These are phyloP conservation scores for Prunella vulgaris DNA, from an alignment of 257 asterid genomes.

Conservation along the genomic window DNA sequence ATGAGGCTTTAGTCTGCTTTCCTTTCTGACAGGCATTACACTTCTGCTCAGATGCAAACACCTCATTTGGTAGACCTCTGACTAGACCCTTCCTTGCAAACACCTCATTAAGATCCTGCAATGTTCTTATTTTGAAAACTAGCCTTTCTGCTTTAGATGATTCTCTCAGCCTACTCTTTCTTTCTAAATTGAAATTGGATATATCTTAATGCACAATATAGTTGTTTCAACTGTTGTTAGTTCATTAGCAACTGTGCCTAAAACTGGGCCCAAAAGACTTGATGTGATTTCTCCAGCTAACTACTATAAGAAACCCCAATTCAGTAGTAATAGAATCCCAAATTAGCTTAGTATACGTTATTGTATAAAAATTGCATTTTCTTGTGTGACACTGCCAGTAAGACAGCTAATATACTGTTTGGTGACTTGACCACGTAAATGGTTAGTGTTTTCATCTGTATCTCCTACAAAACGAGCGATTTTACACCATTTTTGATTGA, in stretches of 20 bases:
- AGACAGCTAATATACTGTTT: neutral
- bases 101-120: neutral
- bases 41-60: too few relatives aligned
- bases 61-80: too few relatives aligned
- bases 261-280: neutral
- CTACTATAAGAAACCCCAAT: neutral
- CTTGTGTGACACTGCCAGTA: neutral
- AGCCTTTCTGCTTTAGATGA: neutral
- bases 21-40: too few relatives aligned
- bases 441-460: neutral
- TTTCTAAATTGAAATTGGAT: neutral
- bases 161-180: neutral
- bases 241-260: neutral
- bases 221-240: neutral
- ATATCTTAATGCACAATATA: neutral
- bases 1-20: too few relatives aligned
- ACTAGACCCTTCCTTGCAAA: too few relatives aligned
- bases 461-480: constrained; percentile 26
- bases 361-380: neutral
- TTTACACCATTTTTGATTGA: constrained; percentile 15
- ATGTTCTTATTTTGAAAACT: neutral
- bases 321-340: neutral
- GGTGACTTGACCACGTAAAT: neutral
- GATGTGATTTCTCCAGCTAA: neutral
- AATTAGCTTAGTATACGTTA: neutral